Evolutionary conservation across 305 asterid genomes (phyloP).

Genomic region (Fraxinus ornus): DNA sequence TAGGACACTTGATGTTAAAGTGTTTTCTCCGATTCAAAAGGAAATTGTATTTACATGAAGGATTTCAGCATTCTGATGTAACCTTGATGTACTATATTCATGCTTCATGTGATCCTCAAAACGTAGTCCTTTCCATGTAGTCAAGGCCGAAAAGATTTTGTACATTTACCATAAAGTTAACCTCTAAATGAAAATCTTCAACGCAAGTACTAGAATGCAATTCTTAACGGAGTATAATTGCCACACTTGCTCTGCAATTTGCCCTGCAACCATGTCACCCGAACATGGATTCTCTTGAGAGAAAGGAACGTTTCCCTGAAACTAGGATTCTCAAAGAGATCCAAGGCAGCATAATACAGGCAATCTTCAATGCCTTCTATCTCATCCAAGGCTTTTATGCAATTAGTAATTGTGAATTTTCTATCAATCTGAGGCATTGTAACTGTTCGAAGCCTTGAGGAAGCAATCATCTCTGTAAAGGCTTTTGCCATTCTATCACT

Average conservation of each 20-base stretch:
- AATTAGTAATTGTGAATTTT: slow-evolving; percentile 57
- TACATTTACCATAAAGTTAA: neutral
- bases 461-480: slow-evolving; percentile 54
- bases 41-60: neutral
- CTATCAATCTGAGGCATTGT: slow-evolving; percentile 36
- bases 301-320: slow-evolving; percentile 71
- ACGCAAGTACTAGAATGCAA: neutral
- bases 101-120: neutral
- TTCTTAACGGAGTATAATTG: slow-evolving; percentile 23
- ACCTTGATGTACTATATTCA: neutral
- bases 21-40: neutral
- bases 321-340: slow-evolving; percentile 65
- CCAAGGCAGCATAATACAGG: slow-evolving; percentile 70
- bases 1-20: neutral
- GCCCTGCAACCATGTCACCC: slow-evolving; percentile 73
- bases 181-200: neutral
- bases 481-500: slow-evolving; percentile 56
- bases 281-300: slow-evolving; percentile 40
- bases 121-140: neutral
- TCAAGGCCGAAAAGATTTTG: slow-evolving; percentile 1
- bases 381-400: slow-evolving; percentile 78
- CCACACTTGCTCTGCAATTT: slow-evolving; percentile 68
- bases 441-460: slow-evolving; percentile 48
- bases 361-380: slow-evolving; percentile 62
- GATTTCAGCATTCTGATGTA: neutral